Evolutionary conservation across 768 basidiomycete species (phyloP), one percentile per base, ranked within the genome.

Genomic region (Boletus rufocinnamomeus): DNA sequence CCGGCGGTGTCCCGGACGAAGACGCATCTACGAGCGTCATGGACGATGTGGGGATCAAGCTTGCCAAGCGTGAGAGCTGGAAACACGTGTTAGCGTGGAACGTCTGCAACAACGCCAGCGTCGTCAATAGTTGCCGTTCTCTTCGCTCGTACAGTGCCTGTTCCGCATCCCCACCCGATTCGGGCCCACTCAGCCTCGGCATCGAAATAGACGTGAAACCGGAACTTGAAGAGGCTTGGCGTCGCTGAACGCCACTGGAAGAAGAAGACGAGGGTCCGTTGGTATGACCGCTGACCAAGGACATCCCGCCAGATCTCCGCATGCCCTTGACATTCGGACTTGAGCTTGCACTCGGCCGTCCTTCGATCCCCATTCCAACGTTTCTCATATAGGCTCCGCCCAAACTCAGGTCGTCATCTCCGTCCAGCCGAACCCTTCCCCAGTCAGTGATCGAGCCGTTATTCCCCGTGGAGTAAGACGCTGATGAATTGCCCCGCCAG

Each of bases 281-380:
- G 14, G 82, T 75, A 41, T 58, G 63, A 19, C 37, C 48, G 10
- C 35, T 35, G 23, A n/a, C 74, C 76, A 79, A 11, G 4, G 84
- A 82, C 78, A 84, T 79, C 34, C 72, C 79, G 62, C 82, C 84
- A 0, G 77, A 70, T 61, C 82, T 74, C 48, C 78, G 73, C 66
- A 75, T 72, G 21, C 74, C 65, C 66, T 77, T 79, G 50, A 66
- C 59, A 43, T 74, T 74, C 17, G 64, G 77, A 23, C 69, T 28
- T 8, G 54, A 52, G 34, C 50, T 52, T 23, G 27, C 14, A 7
- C 56, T 62, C 0, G 82, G 86, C 34, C 84, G 76, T 10, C 88
- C 87, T 67, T 90, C 88, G 54, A 90, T 88, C 1, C 89, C 88
- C 77, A 85, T 82, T 2, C 88, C 88, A 27, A 86, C 69, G 57